These are phyloP conservation scores for Trichoderma asperelloides DNA, from an alignment of 495 filamentous ascomycete species.

Conservation along the genomic window DNA sequence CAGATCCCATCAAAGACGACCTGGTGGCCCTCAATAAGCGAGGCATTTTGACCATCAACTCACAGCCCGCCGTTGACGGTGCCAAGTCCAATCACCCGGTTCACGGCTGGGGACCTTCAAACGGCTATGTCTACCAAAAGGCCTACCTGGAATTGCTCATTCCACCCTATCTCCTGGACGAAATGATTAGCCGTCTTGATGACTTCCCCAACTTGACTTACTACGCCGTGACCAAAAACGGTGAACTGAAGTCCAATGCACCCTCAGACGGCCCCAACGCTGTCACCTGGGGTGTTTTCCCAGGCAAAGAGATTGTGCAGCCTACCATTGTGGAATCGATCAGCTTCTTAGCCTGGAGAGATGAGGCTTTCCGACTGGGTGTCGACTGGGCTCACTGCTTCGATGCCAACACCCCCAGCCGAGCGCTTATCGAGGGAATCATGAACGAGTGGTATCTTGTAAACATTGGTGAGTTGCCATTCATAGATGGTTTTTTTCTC, in stretches of 20 bases:
- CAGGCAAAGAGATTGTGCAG: conserved; percentile 96
- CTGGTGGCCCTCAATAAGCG: conserved; percentile 75
- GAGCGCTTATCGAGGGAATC: conserved; percentile 68
- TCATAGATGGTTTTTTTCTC: background rate
- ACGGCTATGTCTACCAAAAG: conserved; percentile 98
- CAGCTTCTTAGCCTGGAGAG: conserved; percentile 98
- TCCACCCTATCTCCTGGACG: conserved; percentile 64
- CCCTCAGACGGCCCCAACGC: conserved; percentile 83
- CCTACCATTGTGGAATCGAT: conserved; percentile 98
- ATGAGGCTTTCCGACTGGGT: conserved; percentile 90
- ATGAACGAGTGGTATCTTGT: conserved; percentile 89
- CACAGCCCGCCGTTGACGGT: conserved; percentile 92
- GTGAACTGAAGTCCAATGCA: conserved; percentile 77
- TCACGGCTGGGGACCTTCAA: conserved; percentile 88
- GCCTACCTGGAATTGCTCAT: conserved; percentile 91
- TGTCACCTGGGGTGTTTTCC: conserved; percentile 98
- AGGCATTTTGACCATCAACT: conserved; percentile 93
- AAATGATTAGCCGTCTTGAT: conserved; percentile 73
- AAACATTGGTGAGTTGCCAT: conserved; percentile 70
- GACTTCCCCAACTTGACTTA: conserved; percentile 76
- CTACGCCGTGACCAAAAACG: conserved; percentile 77
- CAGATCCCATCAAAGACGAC: conserved; percentile 62
- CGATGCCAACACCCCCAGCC: conserved; percentile 65
- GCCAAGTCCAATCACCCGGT: conserved; percentile 77
- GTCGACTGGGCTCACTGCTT: conserved; percentile 92